These are phyloP conservation scores for Ramaria sp. DNA, from an alignment of 768 basidiomycete species.

Conservation along the genomic window DNA sequence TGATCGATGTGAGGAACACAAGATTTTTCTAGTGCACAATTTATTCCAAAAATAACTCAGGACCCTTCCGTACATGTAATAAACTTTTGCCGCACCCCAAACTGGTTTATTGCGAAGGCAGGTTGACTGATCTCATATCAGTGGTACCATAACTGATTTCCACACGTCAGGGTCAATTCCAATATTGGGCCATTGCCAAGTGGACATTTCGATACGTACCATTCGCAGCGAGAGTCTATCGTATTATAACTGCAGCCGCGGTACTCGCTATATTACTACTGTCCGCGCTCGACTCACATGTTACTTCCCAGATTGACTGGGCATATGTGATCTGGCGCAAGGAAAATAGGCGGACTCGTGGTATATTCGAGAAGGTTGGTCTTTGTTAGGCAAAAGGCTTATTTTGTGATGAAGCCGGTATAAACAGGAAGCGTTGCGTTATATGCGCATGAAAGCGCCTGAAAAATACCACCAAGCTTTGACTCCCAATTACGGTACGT, in stretches of 20 bases:
- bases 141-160: background rate
- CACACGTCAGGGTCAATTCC: conserved; percentile 24
- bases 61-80: conserved; percentile 20
- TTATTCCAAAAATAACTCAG: conserved; percentile 16
- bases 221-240: conserved; percentile 35
- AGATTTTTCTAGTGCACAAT: conserved; percentile 36
- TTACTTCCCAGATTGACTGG: background rate
- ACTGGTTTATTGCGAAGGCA: conserved; percentile 47
- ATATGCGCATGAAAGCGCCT: conserved; percentile 40
- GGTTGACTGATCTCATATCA: conserved; percentile 13
- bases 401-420: background rate
- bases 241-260: conserved; percentile 34
- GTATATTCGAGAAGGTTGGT: background rate
- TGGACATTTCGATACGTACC: conserved; percentile 49
- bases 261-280: conserved; percentile 17
- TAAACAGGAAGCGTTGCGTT: conserved; percentile 22
- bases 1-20: background rate
- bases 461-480: conserved; percentile 35
- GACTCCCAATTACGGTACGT: conserved; percentile 43
- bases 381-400: background rate
- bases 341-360: background rate
- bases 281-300: background rate
- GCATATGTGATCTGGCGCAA: background rate
- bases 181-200: conserved; percentile 34
- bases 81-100: conserved; percentile 47